A percentile compares a stretch with the other conserved stretches of the same genome.
Conservation (phyloP, 441 rosid genomes). For the Gossypium schwendimanii region DNA sequence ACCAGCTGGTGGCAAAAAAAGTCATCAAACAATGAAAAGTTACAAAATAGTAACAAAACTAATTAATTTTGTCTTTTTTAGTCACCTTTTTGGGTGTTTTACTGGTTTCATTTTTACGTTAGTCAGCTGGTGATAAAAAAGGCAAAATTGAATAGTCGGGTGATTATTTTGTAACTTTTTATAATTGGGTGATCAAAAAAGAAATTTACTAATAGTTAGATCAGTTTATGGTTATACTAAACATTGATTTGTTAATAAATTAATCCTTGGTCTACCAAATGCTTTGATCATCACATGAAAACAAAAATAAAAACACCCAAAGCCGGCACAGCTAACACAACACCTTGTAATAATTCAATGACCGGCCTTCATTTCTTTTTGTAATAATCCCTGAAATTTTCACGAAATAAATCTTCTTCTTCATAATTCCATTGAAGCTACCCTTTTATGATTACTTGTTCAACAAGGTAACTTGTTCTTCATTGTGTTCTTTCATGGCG, state of each 20-base stretch:
- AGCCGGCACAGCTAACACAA: constrained; percentile 34
- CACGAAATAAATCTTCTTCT: not conserved
- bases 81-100: too few species aligned
- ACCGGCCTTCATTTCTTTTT: constrained; percentile 29
- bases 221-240: not conserved
- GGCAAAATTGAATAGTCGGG: too few species aligned
- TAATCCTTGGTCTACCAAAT: constrained; percentile 17
- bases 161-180: too few species aligned
- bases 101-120: too few species aligned
- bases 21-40: too few species aligned
- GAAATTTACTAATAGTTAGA: too few species aligned
- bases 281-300: constrained; percentile 28
- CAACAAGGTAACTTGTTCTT: not conserved
- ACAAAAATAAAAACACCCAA: not conserved
- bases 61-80: too few species aligned
- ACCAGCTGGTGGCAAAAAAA: too few species aligned
- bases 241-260: not conserved
- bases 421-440: not conserved
- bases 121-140: too few species aligned
- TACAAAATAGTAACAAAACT: too few species aligned
- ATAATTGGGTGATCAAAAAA: too few species aligned
- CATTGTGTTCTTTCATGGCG: constrained; percentile 18
- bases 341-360: not conserved
- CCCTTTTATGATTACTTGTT: not conserved
- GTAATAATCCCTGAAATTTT: not conserved